phyloP scores from a whole-genome alignment of 768 basidiomycete species.

The Dacryopinax primogenitus region DNA sequence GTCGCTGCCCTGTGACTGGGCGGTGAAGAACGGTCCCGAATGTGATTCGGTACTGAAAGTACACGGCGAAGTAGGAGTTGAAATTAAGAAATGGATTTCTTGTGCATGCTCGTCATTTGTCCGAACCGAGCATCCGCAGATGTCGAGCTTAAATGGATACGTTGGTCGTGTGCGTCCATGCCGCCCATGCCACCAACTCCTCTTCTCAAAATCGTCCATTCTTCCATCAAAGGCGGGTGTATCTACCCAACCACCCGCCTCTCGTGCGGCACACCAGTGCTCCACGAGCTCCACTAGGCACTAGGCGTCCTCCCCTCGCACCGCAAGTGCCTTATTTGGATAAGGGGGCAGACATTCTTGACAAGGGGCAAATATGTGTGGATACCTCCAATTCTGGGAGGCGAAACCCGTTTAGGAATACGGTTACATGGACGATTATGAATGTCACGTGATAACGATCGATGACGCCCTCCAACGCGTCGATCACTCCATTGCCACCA shows the following conservation, averaged over 20 bases:
- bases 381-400: no score
- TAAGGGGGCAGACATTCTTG: no score
- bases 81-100: no score
- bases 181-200: not conserved
- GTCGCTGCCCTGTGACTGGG: slow-evolving; percentile 23
- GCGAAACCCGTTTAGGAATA: no score
- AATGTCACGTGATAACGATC: no score
- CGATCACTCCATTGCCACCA: no score
- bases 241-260: not conserved
- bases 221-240: not conserved
- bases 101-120: no score
- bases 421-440: no score
- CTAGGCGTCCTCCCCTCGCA: not conserved
- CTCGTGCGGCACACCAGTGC: not conserved
- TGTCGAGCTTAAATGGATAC: not conserved
- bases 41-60: no score
- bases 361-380: no score
- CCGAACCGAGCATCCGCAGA: not conserved
- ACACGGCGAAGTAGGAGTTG: no score
- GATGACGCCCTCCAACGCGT: no score
- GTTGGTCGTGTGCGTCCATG: not conserved
- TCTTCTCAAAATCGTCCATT: not conserved
- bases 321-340: slow-evolving; percentile 6
- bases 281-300: not conserved
- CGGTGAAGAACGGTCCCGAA: not conserved